Conservation (phyloP, 2,329 filamentous ascomycete genomes). For the Arthrobotrys megalospora region DNA sequence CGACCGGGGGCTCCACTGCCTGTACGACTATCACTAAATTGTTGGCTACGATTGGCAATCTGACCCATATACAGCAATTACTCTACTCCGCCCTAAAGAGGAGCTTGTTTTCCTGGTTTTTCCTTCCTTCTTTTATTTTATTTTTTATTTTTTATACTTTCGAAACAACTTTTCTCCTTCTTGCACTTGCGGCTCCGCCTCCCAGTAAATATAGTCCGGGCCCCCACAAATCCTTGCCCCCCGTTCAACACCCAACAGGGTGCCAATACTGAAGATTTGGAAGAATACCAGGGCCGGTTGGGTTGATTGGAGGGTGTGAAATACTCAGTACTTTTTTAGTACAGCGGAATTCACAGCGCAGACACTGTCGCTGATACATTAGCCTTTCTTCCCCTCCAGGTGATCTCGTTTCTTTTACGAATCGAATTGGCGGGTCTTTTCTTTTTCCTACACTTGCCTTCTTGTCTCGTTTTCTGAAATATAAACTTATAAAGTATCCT, state of each 20-base stretch:
- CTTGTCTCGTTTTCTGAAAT: constrained; percentile 37
- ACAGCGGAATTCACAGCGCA: constrained; percentile 2
- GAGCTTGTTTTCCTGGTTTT: constrained; percentile 21
- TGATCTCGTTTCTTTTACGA: constrained; percentile 31
- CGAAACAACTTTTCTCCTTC: constrained; percentile 15
- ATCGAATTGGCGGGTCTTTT: constrained; percentile 9
- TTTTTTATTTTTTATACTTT: constrained; percentile 7
- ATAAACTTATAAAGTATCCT: constrained; percentile 34
- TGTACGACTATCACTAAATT: constrained; percentile 38
- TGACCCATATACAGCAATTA: constrained; percentile 23
- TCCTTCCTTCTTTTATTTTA: constrained; percentile 23
- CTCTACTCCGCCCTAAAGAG: constrained; percentile 30
- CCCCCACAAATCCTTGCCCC: constrained; percentile 12
- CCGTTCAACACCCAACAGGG: constrained; percentile 27
- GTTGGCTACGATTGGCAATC: constrained; percentile 32
- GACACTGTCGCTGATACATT: constrained; percentile 24
- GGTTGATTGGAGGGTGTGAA: constrained; percentile 26
- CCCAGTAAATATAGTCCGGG: constrained; percentile 56
- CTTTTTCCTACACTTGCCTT: constrained; percentile 18
- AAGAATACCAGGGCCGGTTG: constrained; percentile 31
- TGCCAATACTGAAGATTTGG: constrained; percentile 45
- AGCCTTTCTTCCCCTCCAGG: constrained; percentile 9
- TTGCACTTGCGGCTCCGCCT: constrained; percentile 56
- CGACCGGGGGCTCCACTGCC: constrained; percentile 25
- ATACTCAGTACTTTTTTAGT: constrained; percentile 34